Percentiles rank a stretch among this genome's conserved stretches.
Evolutionary conservation across 2,329 filamentous ascomycete genomes (phyloP).

Genomic region (Exophiala aquamarina): DNA sequence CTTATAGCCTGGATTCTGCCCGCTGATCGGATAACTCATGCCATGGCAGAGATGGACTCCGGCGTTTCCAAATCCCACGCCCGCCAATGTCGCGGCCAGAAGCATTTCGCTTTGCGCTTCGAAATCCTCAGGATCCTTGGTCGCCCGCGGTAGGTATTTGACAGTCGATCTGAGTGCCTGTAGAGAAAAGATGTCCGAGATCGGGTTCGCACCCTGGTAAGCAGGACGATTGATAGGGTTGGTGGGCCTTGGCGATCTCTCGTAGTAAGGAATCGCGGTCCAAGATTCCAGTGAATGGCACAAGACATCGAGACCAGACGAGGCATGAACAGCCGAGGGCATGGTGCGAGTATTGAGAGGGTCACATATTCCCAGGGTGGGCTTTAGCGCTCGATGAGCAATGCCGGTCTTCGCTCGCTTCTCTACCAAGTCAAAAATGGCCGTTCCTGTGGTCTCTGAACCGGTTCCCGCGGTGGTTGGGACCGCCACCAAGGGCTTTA

Average conservation of each 20-base stretch:
- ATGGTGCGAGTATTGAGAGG: conserved; percentile 93
- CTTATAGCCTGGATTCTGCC: conserved; percentile 87
- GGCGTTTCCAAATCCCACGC: conserved; percentile 95
- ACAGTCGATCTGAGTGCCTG: conserved; percentile 79
- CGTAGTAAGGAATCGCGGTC: conserved; percentile 93
- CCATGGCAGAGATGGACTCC: conserved; percentile 88
- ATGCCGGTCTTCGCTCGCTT: conserved; percentile 94
- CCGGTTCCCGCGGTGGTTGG: conserved; percentile 85
- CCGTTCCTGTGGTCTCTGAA: conserved; percentile 94
- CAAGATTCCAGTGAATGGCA: conserved; percentile 95
- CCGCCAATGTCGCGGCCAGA: conserved; percentile 87
- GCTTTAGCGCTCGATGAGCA: conserved; percentile 92
- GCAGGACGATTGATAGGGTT: conserved; percentile 91
- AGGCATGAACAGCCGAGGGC: conserved; percentile 89
- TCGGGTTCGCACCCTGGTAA: conserved; percentile 96
- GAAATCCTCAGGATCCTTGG: conserved; percentile 82
- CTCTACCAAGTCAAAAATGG: conserved; percentile 92
- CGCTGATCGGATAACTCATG: conserved; percentile 97
- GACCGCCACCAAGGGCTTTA: conserved; percentile 77
- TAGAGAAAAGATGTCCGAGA: conserved; percentile 94
- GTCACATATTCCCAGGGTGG: conserved; percentile 83
- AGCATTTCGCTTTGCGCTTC: conserved; percentile 97
- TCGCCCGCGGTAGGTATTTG: conserved; percentile 87
- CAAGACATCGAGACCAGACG: conserved; percentile 88
- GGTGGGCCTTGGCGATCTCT: conserved; percentile 76